Evolutionary conservation across 148 eudicot species (phyloP), one percentile per base, ranked within the genome.

Genomic region (Camellia japonica): DNA sequence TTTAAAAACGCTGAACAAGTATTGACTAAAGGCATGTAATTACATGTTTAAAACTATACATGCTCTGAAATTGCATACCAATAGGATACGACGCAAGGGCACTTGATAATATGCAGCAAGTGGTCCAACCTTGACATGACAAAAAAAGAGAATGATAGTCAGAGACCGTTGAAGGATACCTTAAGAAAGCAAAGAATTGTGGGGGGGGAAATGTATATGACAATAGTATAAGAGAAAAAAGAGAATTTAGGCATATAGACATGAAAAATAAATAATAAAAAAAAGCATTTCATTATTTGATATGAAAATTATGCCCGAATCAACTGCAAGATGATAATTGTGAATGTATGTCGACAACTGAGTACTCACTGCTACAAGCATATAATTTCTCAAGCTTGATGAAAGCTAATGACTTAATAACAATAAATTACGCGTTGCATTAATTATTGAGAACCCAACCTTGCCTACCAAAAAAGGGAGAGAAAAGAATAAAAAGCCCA

Each of bases 51-150:
- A 49, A 49, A 49, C 52, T 49, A 60, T 18, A 18, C 3, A 46
- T 69, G 23, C 73, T 69, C 30, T 46, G 73, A 55, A 3, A 47
- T 47, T 70, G 20, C 74, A 70, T 70, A 70, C 74, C 74, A 70
- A 20, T n/a, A 70, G 56, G 56, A 70, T 47, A 47, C 49, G 74
- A 47, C 74, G 74, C 74, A 70, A 47, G 49, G 74, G 74, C 56
- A 70, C 74, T 47, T 70, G 74, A 70, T 70, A 70, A 70, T 70
- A 70, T 47, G 74, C 74, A 70, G 74, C 74, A 70, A 70, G 74
- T 47, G 74, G 74, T 70, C 74, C 74, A 70, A 70, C 74, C 74
- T 70, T 46, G 16, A 70, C 56, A 70, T 4, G 16, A 7, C 6
- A 7, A 6, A 14, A 18, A 43, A 68, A 43, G 1, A 0, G 13